Base-by-base conservation (phyloP, 129 eudicot genomes). In the Scalesia atractyloides region DNA sequence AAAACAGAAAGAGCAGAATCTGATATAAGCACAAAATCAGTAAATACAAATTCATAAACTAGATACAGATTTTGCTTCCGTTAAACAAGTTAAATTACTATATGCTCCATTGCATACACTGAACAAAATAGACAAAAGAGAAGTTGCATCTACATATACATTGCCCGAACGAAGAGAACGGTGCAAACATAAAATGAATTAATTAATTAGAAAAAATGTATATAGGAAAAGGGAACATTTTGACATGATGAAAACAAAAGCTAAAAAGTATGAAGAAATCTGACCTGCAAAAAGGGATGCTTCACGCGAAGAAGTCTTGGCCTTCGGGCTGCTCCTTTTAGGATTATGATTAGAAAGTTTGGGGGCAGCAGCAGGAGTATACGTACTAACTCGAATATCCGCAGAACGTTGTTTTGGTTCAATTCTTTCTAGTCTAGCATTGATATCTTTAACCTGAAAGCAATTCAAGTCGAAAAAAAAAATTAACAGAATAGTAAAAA, bases 291-390 rank as follows among this genome's bases (percentile, higher is more conserved):
- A 94, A 37, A 94, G 96, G 54, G 97, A 90, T 36, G 64, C 83
- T 84, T 94, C 97, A 9, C 99, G 96, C 9, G 81, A 64, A 24
- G 88, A 74, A 64, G 76, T 81, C 73, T 85, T 94, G 41, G 97
- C 93, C 82, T 86, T 94, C 2, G 97, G 94, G 76, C 97, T 94
- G 83, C 91, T 90, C 82, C 86, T 88, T 83, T 94, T 94, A 20
- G 85, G 77, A 76, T 87, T 88, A 81, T 41, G 80, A 75, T 51
- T 75, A 51, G 83, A 66, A 68, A 77, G 81, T 85, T 86, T 94
- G 48, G 71, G 26, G 59, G 82, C 86, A 59, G 82, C 87, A 54
- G 66, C 53, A 77, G 87, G 80, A 69, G 85, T 33, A 63, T 80
- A 82, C 43, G 76, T 86, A 82, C 76, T 81, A 61, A 59, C 77